Evolutionary conservation across 345 rosid species (phyloP).

Genomic region (Sapria himalayana): DNA sequence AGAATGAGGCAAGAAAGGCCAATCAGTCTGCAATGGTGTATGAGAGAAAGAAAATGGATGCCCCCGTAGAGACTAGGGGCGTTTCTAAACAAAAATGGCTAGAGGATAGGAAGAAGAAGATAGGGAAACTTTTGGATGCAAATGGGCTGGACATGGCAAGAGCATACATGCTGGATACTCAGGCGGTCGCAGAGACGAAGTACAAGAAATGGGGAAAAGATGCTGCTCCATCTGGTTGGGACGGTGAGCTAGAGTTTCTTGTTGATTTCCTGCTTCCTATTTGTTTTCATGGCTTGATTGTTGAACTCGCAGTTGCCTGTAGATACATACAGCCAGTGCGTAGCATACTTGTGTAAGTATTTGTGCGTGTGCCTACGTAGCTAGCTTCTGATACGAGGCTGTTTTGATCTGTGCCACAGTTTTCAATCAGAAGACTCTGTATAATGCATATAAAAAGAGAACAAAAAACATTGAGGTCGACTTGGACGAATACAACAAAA

Average conservation of each 20-base stretch:
- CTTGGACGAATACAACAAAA: conserved; percentile 67
- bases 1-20: conserved; percentile 83
- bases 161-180: conserved; percentile 81
- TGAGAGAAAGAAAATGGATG: conserved; percentile 87
- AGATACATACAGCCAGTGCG: no score
- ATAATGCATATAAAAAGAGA: conserved; percentile 75
- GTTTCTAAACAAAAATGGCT: conserved; percentile 90
- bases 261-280: background rate
- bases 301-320: no score
- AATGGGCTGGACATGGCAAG: conserved; percentile 74
- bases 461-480: conserved; percentile 55
- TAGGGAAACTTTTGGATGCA: conserved; percentile 77
- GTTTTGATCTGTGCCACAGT: no score
- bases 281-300: conserved; percentile 1
- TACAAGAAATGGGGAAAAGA: conserved; percentile 95
- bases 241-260: conserved; percentile 30
- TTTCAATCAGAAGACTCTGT: conserved; percentile 74
- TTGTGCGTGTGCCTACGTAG: no score
- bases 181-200: conserved; percentile 70
- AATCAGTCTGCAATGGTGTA: conserved; percentile 73
- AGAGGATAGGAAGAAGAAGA: conserved; percentile 69
- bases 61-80: conserved; percentile 62
- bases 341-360: no score
- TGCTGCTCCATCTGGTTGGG: conserved; percentile 93
- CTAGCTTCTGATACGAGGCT: no score